Evolutionary conservation across 148 eudicot species (phyloP), one percentile per base, ranked within the genome.

Genomic region (Rhododendron mucronatum): DNA sequence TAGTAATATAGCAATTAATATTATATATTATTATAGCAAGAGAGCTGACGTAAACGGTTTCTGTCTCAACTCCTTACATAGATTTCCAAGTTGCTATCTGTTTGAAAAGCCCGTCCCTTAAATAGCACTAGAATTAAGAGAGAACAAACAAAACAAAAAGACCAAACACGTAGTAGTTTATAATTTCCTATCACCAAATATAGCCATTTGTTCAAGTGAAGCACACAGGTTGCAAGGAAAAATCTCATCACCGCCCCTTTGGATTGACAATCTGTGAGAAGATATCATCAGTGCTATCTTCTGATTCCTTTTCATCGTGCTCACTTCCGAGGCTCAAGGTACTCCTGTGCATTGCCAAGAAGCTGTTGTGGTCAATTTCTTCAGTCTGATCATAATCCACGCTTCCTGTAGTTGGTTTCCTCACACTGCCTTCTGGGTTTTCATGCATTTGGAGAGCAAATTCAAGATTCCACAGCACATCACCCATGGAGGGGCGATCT

Each of bases 401-500:
- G 37, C 87, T 82, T 7, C 44, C 41, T 59, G 21, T 20, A 28
- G 84, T n/a, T 33, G 33, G 51, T 26, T 78, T 23, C 41, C 44
- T 51, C 45, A 78, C 83, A 21, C 84, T 35, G 45, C 88, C 82
- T 13, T 87, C 87, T 1, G 84, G 80, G 23, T 84, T 88, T 23
- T 86, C 89, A 6, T 90, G 89, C 45, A 89, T 30, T 73, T 92
- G 93, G 20, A 90, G 88, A 7, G 88, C 89, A 7, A 35, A 89
- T 45, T 92, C 91, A 37, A 92, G 88, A 74, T 84, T 90, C 92
- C 92, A 90, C 77, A 92, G 73, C 13, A 90, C 93, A 57, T 90
- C 93, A 0, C 92, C 92, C 92, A 92, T 89, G 4, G 92, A 90
- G 3, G 93, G 93, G n/a, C 93, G 88, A 39, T 92, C 90, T 0